Conservation (phyloP, 192 early-diverging fungal genomes). For the Geosiphon pyriformis region DNA sequence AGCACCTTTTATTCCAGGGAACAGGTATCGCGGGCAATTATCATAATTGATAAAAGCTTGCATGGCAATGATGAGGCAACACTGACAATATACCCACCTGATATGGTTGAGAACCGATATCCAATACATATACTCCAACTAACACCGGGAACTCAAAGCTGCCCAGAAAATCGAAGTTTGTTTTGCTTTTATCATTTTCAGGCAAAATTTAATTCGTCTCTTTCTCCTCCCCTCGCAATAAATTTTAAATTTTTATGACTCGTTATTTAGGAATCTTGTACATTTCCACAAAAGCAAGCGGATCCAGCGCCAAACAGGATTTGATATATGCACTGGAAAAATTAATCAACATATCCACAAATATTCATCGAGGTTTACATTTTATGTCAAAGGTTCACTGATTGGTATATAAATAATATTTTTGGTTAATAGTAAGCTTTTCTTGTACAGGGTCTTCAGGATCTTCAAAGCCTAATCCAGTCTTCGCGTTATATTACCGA, state of each 20-base stretch:
- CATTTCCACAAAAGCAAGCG: constrained; percentile 17
- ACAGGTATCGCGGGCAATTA: constrained; percentile 40
- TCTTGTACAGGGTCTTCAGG: background rate
- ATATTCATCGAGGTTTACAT: background rate
- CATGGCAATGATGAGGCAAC: constrained; percentile 35
- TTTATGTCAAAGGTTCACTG: no score
- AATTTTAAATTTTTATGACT: background rate
- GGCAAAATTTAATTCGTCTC: background rate
- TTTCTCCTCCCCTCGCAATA: background rate
- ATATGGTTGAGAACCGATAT: constrained; percentile 29
- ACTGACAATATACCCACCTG: constrained; percentile 30
- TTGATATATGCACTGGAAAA: constrained; percentile 11
- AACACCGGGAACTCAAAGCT: constrained; percentile 36
- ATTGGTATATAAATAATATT: background rate
- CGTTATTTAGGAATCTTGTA: constrained; percentile 31
- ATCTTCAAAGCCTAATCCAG: constrained; percentile 25
- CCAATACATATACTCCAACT: constrained; percentile 38
- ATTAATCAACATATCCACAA: constrained; percentile 12
- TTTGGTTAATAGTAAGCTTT: no score
- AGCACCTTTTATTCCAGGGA: constrained; percentile 32
- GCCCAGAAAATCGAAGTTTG: constrained; percentile 41
- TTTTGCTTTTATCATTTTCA: background rate
- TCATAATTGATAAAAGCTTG: constrained; percentile 39
- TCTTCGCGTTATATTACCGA: constrained; percentile 44
- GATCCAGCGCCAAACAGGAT: constrained; percentile 12